Base-by-base conservation (phyloP, 2,329 filamentous ascomycete species). In the Bisporella sp. region DNA sequence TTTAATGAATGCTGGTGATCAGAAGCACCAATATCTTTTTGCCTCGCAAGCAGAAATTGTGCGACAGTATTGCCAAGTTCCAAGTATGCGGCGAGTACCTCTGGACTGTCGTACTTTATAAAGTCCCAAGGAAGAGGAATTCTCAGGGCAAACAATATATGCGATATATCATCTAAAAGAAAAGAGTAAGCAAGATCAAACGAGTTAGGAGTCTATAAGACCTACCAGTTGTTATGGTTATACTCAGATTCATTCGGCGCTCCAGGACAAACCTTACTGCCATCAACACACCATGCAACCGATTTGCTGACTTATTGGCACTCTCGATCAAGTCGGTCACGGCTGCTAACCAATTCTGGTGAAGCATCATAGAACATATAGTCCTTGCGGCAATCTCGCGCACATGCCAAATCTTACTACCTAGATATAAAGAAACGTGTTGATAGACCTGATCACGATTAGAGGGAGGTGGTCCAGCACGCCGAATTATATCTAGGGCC, bases 381-480 rank as follows among this genome's bases (percentile, higher is more conserved):
- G 87, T 88, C 12, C 85, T 76, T 0, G 88, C 87, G 1, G 88
- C 86, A 64, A 91, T 89, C 59, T 92, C 87, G 46, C 89, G 76
- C 5, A 93, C 80, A 62, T 90, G 86, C 89, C 89, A 93, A 13
- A 89, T 78, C 0, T 77, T 77, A 54, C 84, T 89, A 8, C 73
- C 77, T 4, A 89, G 73, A 49, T 91, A 82, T 41, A 72, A 73
- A 5, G 76, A 66, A 6, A 92, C 80, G 44, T 78, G 73, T 3
- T 66, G 60, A 57, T 79, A 75, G 5, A 90, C 76, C 44, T 77
- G 72, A 1, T 72, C 68, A 1, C 76, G 71, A 51, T 79, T 68
- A 3, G 73, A 64, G 29, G 77, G 73, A 0, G 87, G 86, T 1
- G 87, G 81, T 0, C 81, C 79, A 8, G 84, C 84, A 47, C 87